These are phyloP conservation scores for Didymella keratinophila DNA, from an alignment of 2,329 filamentous ascomycete species.

Conservation along the genomic window DNA sequence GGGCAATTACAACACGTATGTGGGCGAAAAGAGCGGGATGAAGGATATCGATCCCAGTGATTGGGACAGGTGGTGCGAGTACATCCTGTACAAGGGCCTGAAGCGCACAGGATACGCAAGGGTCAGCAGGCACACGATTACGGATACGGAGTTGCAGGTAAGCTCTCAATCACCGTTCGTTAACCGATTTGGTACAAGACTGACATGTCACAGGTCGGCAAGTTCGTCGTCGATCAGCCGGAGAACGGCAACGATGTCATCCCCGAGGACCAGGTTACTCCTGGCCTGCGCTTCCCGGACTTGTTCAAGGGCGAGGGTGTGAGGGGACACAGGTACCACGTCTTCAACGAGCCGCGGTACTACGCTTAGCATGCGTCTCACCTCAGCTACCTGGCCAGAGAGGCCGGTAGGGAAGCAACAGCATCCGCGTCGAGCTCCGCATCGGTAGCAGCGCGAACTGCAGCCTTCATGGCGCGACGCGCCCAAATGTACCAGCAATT, in stretches of 20 bases:
- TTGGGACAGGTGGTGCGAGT: conserved; percentile 99
- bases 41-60: conserved; percentile 90
- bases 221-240: conserved; percentile 83
- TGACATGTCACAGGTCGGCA: conserved; percentile 68
- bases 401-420: background rate
- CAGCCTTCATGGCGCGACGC: background rate
- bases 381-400: too few species aligned
- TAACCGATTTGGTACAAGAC: background rate
- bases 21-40: conserved; percentile 87
- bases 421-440: background rate
- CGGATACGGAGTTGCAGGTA: conserved; percentile 94
- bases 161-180: conserved; percentile 28
- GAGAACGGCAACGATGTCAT: conserved; percentile 72
- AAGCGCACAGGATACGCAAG: conserved; percentile 88
- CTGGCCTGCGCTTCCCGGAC: conserved; percentile 81
- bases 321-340: conserved; percentile 89
- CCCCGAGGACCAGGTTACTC: conserved; percentile 75
- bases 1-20: conserved; percentile 97
- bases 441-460: background rate
- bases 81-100: conserved; percentile 92
- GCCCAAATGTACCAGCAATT: background rate
- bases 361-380: conserved; percentile 30
- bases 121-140: conserved; percentile 88
- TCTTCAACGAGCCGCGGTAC: conserved; percentile 75
- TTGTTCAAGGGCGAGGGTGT: conserved; percentile 87